Evolutionary conservation across 495 filamentous ascomycete genomes (phyloP), one percentile per base, ranked within the genome.

Genomic region (Glarea lozoyensis): DNA sequence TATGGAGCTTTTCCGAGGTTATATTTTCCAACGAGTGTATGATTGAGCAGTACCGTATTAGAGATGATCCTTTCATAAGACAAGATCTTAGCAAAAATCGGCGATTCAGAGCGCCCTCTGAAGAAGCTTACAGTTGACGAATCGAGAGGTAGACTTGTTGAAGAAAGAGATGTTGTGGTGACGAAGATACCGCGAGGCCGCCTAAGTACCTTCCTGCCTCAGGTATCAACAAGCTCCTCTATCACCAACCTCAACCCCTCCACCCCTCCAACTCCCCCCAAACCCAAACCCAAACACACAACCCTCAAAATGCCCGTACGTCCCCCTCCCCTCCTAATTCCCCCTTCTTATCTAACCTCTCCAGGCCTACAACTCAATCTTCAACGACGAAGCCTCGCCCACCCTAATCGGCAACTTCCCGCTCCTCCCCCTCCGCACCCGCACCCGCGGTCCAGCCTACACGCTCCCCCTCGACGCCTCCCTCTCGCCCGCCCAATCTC

Each of bases 351-450:
- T 27, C 25, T 18, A 7, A 7, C 25, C 25, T 29, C 25, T 7
- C 33, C 23, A 94, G 86, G 85, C 86, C 66, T 93, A 92, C 72
- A 87, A 92, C 70, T 89, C 84, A 58, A 80, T 90, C 71, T 94
- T 94, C 78, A 83, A 93, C 61, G 72, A 79, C 53, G 85, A 90
- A 61, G 76, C 62, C 53, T 29, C 42, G 0, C 25, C 27, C 13
- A 52, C 10, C 37, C 18, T 53, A 17, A 55, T 76, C 76, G 89
- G 90, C 54, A 95, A 94, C 73, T 86, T 97, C 64, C 86, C 92
- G 27, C 81, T 97, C 54, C 79, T 95, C 48, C 88, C 90, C 2
- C 81, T 98, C 29, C 92, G 92, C 53, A 96, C 90, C 50, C 79
- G 80, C 59, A 87, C 87, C 49, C 87, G 90, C 34, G 92, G 92